These are phyloP conservation scores for Paracorniculantispora psalliotae DNA, from an alignment of 2,329 filamentous ascomycete genomes.

Conservation along the genomic window DNA sequence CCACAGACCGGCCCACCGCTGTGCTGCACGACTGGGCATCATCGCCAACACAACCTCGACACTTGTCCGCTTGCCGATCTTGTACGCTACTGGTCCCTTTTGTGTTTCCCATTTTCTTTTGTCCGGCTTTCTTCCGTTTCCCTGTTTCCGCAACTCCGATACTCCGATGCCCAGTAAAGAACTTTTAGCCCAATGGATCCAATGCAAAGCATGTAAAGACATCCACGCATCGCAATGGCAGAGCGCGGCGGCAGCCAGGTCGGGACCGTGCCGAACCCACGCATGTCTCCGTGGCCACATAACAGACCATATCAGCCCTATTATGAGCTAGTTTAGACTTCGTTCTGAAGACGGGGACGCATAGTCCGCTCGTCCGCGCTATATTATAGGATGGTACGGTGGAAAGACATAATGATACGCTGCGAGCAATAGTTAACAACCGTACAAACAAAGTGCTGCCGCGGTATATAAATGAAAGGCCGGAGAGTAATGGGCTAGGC, in stretches of 20 bases:
- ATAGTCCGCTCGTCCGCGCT: background rate
- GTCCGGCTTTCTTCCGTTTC: background rate
- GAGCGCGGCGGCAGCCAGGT: too few species aligned
- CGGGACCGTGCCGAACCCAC: background rate
- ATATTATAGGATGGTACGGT: background rate
- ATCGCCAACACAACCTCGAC: too few species aligned
- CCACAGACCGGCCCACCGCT: too few species aligned
- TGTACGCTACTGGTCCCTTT: background rate
- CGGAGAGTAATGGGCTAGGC: too few species aligned
- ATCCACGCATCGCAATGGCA: background rate
- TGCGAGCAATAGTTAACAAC: background rate
- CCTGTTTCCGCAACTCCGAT: background rate
- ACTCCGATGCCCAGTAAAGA: background rate
- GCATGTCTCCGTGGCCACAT: background rate
- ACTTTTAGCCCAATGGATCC: too few species aligned
- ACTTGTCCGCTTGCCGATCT: background rate
- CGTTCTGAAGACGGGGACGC: background rate
- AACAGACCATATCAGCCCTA: background rate
- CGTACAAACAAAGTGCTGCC: too few species aligned
- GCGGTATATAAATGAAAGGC: too few species aligned
- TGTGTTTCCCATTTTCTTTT: background rate
- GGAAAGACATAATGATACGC: background rate
- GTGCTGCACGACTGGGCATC: too few species aligned
- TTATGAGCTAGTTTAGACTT: background rate
- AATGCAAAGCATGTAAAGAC: background rate